These are phyloP conservation scores for Kodamaea suecica DNA, from an alignment of 1,139 yeast genomes.

Conservation along the genomic window DNA sequence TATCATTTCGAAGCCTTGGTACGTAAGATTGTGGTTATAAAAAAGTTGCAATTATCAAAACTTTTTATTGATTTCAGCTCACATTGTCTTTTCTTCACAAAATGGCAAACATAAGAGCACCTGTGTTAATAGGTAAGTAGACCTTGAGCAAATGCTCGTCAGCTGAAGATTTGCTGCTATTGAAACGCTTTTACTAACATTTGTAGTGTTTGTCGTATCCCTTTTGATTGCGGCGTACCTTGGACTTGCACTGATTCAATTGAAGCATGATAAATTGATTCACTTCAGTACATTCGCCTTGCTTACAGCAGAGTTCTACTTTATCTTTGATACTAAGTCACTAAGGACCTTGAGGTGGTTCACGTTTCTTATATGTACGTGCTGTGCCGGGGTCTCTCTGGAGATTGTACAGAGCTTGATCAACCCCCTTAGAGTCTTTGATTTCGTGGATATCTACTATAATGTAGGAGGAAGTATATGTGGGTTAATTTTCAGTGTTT, in stretches of 20 bases:
- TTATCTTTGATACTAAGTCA: conserved; percentile 45
- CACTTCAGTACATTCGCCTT: conserved; percentile 51
- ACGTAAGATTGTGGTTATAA: too few relatives aligned
- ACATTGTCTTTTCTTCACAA: too few relatives aligned
- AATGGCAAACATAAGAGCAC: too few relatives aligned
- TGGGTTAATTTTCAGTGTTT: conserved; percentile 19
- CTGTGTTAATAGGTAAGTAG: conserved; percentile 28
- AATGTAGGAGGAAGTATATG: conserved; percentile 39
- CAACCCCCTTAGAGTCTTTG: conserved; percentile 49
- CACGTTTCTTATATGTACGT: conserved; percentile 45
- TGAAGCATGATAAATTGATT: conserved; percentile 51
- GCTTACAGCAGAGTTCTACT: conserved; percentile 53
- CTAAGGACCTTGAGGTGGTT: conserved; percentile 37
- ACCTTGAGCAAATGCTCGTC: background rate
- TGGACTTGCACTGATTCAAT: conserved; percentile 50
- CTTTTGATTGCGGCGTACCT: conserved; percentile 37
- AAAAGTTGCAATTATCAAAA: too few relatives aligned
- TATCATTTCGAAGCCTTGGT: too few relatives aligned
- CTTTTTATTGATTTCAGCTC: too few relatives aligned
- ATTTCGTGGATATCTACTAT: conserved; percentile 42
- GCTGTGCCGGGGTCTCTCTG: conserved; percentile 48
- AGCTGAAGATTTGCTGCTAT: too few relatives aligned
- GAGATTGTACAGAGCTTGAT: conserved; percentile 43
- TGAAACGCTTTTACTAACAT: background rate
- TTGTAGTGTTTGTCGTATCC: conserved; percentile 17